Evolutionary conservation across 2,329 filamentous ascomycete genomes (phyloP).

Genomic region (Xylariales sp.): DNA sequence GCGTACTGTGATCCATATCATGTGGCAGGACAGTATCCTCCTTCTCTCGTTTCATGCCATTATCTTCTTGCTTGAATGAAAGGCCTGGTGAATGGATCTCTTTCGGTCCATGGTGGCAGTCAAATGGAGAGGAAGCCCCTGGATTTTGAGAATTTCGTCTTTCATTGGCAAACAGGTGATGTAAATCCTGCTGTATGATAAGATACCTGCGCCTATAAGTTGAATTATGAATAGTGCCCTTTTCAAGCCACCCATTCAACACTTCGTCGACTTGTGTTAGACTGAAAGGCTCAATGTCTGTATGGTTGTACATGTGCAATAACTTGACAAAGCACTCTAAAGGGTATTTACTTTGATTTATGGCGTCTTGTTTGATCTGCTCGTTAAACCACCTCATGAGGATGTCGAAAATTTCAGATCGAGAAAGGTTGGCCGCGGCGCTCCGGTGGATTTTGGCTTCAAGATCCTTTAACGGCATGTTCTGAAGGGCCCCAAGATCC

Average conservation of each 20-base stretch:
- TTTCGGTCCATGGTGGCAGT: not conserved
- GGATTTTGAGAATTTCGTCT: not conserved
- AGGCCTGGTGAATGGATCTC: slow-evolving; percentile 9
- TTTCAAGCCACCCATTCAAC: slow-evolving; percentile 43
- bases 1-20: not conserved
- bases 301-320: slow-evolving; percentile 33
- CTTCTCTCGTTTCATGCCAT: not conserved
- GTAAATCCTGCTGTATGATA: slow-evolving; percentile 41
- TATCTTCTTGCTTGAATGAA: slow-evolving; percentile 15
- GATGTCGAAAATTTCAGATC: slow-evolving; percentile 33
- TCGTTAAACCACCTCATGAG: slow-evolving; percentile 47
- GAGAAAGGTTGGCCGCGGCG: slow-evolving; percentile 17
- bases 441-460: slow-evolving; percentile 30
- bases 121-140: not conserved
- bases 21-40: not conserved
- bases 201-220: slow-evolving; percentile 45
- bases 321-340: slow-evolving; percentile 41
- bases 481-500: slow-evolving; percentile 28
- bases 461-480: slow-evolving; percentile 35
- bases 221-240: slow-evolving; percentile 39
- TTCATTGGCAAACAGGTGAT: slow-evolving; percentile 17
- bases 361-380: slow-evolving; percentile 43
- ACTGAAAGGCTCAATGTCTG: slow-evolving; percentile 32
- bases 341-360: slow-evolving; percentile 36
- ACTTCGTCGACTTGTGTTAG: slow-evolving; percentile 34